Base-by-base conservation (phyloP, 2,329 filamentous ascomycete species). In the Lasiodiplodia citricola region DNA sequence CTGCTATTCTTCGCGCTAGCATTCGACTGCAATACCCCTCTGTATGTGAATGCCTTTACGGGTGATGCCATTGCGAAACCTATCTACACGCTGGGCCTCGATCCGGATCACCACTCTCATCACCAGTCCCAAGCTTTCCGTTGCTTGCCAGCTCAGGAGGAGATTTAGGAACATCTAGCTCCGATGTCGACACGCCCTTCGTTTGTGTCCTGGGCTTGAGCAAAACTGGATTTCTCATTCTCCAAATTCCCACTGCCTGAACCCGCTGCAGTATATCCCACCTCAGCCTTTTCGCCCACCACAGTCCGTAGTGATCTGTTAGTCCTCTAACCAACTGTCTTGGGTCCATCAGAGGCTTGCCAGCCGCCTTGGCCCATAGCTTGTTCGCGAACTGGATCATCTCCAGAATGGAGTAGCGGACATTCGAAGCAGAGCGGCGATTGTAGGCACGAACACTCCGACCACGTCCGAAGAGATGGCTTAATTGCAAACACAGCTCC, bases 401-500 rank as follows among this genome's bases (percentile, higher is more conserved):
- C 28, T 60, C 52, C 2, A 51, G 44, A 31, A 67, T 7, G 3
- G 65, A 51, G 44, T 67, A 60, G 3, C 35, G 44, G 37, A 60
- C 52, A 16, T 67, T 57, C n/a, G n/a, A 8, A 10, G 25, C 56
- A 21, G 54, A 41, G 35, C 52, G 60, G 18, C 25, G 23, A 18
- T 68, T 60, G 35, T 57, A 44, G 16, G 13, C 16, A n/a, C 55
- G 62, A 25, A 31, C 18, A 16, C 35, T 56, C 11, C n/a, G 28
- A 2, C 38, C 37, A 6, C 13, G 35, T 3, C 77, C 75, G 28
- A 78, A 80, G 10, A 79, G 70, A n/a, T 73, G 72, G 14, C 75
- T 54, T 31, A 80, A 72, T 44, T 76, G 72, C 16, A 69, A 68
- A 44, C 77, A 74, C 16, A 79, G 35, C 35, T 68, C 66, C 2